phyloP scores from a whole-genome alignment of 2,329 filamentous ascomycete genomes.

The Calonectria henricotiae region DNA sequence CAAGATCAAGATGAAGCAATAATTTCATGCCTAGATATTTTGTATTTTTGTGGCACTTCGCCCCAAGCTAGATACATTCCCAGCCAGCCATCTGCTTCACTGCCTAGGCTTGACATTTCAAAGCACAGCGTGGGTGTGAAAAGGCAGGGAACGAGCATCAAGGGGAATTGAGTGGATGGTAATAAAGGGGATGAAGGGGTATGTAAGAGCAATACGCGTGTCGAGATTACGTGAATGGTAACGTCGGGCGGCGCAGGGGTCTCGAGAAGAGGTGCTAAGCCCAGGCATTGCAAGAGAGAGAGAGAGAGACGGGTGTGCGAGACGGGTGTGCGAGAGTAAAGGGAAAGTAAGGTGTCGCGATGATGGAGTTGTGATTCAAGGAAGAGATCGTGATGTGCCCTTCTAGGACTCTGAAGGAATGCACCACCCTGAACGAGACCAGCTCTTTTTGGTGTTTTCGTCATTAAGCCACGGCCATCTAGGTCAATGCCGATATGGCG shows the following conservation, averaged over 20 bases:
- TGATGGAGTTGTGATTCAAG: slow-evolving; percentile 52
- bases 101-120: slow-evolving; percentile 42
- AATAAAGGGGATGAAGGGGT: slow-evolving; percentile 48
- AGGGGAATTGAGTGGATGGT: slow-evolving; percentile 43
- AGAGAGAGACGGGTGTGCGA: slow-evolving; percentile 35
- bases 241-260: slow-evolving; percentile 47
- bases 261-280: slow-evolving; percentile 45
- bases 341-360: slow-evolving; percentile 48
- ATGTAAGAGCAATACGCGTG: slow-evolving; percentile 52
- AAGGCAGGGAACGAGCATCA: slow-evolving; percentile 43
- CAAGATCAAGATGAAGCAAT: background rate
- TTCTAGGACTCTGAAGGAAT: slow-evolving; percentile 47
- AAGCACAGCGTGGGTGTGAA: slow-evolving; percentile 42
- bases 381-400: slow-evolving; percentile 52
- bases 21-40: slow-evolving; percentile 39
- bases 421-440: slow-evolving; percentile 47
- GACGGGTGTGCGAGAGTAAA: slow-evolving; percentile 48
- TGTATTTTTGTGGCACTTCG: slow-evolving; percentile 47
- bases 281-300: slow-evolving; percentile 37
- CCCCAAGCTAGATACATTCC: slow-evolving; percentile 50
- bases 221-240: slow-evolving; percentile 51
- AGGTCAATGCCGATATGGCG: slow-evolving; percentile 44
- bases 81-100: slow-evolving; percentile 45
- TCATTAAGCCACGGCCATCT: slow-evolving; percentile 51
- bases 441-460: slow-evolving; percentile 43